phyloP scores from a whole-genome alignment of 306 rosid genomes.

The Cajanus cajan region DNA sequence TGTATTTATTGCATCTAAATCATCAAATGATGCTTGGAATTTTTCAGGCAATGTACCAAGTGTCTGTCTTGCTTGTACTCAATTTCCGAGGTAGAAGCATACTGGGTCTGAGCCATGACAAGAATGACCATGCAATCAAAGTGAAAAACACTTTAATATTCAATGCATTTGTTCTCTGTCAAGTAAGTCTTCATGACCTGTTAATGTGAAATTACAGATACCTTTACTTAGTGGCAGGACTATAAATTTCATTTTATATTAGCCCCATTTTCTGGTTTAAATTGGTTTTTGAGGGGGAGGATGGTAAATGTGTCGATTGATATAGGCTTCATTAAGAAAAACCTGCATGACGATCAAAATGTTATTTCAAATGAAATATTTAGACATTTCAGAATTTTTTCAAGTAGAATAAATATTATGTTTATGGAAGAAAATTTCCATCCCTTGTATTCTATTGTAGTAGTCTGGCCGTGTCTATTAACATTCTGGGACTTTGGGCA shows the following conservation, averaged over 20 bases:
- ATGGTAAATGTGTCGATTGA: too few relatives aligned
- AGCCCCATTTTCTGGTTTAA: not conserved
- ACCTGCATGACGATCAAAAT: not conserved
- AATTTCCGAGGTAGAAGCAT: conserved; percentile 72
- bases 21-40: conserved; percentile 12
- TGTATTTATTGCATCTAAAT: not conserved
- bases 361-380: too few relatives aligned
- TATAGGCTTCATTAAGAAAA: not conserved
- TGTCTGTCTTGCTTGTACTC: conserved; percentile 72
- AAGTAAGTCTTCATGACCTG: conserved; percentile 52
- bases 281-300: too few relatives aligned
- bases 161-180: conserved; percentile 90
- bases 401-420: not conserved
- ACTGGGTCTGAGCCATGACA: conserved; percentile 46
- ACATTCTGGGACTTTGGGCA: not conserved
- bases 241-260: not conserved
- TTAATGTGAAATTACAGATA: not conserved
- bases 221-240: not conserved
- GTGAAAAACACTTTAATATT: conserved; percentile 89
- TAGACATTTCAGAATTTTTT: not conserved
- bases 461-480: not conserved
- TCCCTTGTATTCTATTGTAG: not conserved
- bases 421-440: not conserved
- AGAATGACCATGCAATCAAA: conserved; percentile 38
- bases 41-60: conserved; percentile 88